Evolutionary conservation across 257 asterid species (phyloP), one percentile per base, ranked within the genome.

Genomic region (Nicotiana otophora): DNA sequence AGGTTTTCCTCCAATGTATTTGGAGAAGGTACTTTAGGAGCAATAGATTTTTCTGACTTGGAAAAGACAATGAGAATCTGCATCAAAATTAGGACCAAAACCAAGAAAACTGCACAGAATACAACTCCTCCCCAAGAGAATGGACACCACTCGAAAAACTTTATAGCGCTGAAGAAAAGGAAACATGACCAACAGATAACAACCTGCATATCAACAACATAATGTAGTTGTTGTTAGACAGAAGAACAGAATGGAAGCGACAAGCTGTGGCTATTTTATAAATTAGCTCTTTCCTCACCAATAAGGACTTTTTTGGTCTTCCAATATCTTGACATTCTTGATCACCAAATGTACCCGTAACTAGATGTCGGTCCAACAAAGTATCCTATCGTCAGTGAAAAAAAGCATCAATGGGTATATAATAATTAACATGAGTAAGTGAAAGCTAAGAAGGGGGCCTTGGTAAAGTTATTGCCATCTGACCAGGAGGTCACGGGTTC

Each of bases 281-380:
- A 62, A 14, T 36, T 60, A 16, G 39, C 61, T 60, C 26, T 48
- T 28, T 33, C 26, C 83, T 81, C 78, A 94, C 98, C 94, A 94
- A 57, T 81, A 94, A 84, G 58, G 97, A 94, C 84, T 84, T 92
- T 60, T 89, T 86, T 3, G 97, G 92, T 66, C 94, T 86, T 75
- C 97, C 92, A 74, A 88, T 88, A 42, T 86, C 90, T 20, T 82
- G 89, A 36, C 83, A 82, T 80, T 86, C 83, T 11, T 83, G 88
- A 67, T 86, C 87, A 39, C 97, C 91, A 69, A 94, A 94, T 39
- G 93, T 85, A 83, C 90, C 88, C 60, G 81, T 89, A n/a, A 84
- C 91, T 82, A 88, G 91, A 88, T 93, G 98, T 42, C 83, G 85
- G 82, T 94, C 97, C 90, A 94, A 77, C 81, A 94, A 86, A 20